Evolutionary conservation across 2,329 filamentous ascomycete species (phyloP).

Genomic region (Arthrinium puccinioides): DNA sequence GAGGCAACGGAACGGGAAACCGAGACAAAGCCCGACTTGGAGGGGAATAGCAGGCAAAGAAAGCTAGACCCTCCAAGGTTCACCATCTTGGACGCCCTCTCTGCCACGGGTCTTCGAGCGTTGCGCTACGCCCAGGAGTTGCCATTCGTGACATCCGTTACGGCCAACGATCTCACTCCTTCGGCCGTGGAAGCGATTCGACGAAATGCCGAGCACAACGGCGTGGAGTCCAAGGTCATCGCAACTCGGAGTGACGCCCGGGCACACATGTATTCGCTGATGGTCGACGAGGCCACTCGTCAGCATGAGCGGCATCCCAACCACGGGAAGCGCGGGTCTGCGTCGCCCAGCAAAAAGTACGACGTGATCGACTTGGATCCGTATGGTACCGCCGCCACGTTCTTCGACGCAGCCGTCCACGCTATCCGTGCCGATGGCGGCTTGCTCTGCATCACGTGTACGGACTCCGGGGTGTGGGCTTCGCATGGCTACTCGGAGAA

Average conservation of each 20-base stretch:
- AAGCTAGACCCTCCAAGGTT: constrained; percentile 42
- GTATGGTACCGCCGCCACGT: constrained; percentile 87
- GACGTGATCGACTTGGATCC: constrained; percentile 96
- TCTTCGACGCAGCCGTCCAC: constrained; percentile 86
- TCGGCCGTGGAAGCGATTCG: constrained; percentile 75
- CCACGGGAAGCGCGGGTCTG: constrained; percentile 27
- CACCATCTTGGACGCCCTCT: constrained; percentile 89
- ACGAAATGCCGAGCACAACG: constrained; percentile 79
- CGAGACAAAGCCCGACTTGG: constrained; percentile 7
- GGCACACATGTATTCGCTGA: constrained; percentile 78
- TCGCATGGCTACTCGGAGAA: constrained; percentile 94
- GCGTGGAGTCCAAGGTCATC: constrained; percentile 61
- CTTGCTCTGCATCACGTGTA: constrained; percentile 90
- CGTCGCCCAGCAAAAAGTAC: constrained; percentile 53
- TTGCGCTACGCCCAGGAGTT: constrained; percentile 89
- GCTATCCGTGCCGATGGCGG: constrained; percentile 78
- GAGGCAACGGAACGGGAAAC: constrained; percentile 9
- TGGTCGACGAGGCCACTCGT: constrained; percentile 46
- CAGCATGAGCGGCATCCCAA: constrained; percentile 27
- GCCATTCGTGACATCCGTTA: constrained; percentile 72
- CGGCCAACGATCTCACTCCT: constrained; percentile 81
- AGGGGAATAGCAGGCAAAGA: constrained; percentile 11
- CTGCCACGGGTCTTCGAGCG: constrained; percentile 85
- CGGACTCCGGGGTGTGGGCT: constrained; percentile 90
- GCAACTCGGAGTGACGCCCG: constrained; percentile 77